Base-by-base conservation (phyloP, 176 grass and related monocot genomes). In the Musa schizocarpa region DNA sequence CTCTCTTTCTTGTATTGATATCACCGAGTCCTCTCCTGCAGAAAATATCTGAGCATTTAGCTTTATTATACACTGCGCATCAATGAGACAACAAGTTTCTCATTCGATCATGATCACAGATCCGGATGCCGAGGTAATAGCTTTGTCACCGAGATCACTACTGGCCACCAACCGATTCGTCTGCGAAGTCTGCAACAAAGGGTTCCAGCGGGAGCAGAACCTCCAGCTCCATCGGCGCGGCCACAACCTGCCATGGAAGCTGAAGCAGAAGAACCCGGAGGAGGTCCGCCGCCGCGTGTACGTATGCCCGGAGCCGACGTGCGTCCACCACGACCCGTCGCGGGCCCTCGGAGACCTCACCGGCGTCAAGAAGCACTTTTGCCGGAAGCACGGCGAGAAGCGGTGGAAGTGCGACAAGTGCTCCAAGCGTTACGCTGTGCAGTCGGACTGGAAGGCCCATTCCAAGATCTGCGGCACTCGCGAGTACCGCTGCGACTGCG, bases 381-480 rank as follows among this genome's bases (percentile, higher is more conserved):
- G 88, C 88, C 95, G 95, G 71, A 98, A 98, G 90, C 95, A 98
- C 83, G 95, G 95, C 59, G 95, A 98, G 88, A 98, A 98, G 86
- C 93, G 93, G 88, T 98, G 94, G 94, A 93, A 93, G 79, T 98
- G 94, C 68, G 94, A 93, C 73, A 98, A 98, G 90, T 98, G 95
- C 88, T 87, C 85, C 77, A 98, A 98, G 80, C 88, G 91, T 80
- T 98, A 98, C 71, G 95, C 95, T 11, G 95, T 98, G 48, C 95
- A 98, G 80, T 93, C 90, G 6, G 95, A 98, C 78, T 98, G 95
- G 95, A 98, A 98, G 90, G 95, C 95, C 0, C 95, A 98, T 82
- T 89, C 95, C 53, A 98, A 98, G 80, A 98, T 90, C 76, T 98
- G 95, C 79, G 95, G 95, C 70, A 98, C 95, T 0, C 82, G 95